A percentile compares a stretch with the other conserved stretches of the same genome.
phyloP scores from a whole-genome alignment of 495 filamentous ascomycete species.

The Pseudoneurospora amorphoporcata region DNA sequence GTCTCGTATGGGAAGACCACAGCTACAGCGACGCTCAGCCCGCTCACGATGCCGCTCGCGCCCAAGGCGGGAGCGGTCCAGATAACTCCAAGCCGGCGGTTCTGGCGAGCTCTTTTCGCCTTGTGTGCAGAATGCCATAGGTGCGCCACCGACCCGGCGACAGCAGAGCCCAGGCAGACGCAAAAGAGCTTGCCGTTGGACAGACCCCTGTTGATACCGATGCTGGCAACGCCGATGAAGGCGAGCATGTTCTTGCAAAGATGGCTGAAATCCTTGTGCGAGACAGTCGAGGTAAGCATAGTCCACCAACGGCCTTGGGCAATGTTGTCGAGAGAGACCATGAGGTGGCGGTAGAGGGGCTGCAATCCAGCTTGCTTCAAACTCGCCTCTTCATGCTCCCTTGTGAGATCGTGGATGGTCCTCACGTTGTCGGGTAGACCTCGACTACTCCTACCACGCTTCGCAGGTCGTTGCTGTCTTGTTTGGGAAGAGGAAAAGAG shows the following conservation, averaged over 20 bases:
- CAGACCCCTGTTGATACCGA: neutral
- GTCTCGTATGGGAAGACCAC: neutral
- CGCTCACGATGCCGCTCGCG: neutral
- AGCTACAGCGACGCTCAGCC: neutral
- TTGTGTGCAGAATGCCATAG: neutral
- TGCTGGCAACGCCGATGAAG: neutral
- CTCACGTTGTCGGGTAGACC: neutral
- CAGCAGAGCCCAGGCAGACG: neutral
- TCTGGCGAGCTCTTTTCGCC: neutral
- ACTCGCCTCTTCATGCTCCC: neutral
- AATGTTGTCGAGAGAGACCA: neutral
- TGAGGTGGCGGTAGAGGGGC: neutral
- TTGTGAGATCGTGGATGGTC: neutral
- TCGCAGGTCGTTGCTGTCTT: neutral
- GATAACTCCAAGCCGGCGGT: neutral
- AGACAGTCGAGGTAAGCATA: neutral
- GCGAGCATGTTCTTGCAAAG: neutral
- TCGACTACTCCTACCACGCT: neutral
- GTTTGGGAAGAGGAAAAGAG: neutral
- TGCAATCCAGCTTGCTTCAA: neutral
- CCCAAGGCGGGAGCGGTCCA: neutral
- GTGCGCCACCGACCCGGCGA: neutral
- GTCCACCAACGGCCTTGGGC: neutral
- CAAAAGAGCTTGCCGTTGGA: neutral
- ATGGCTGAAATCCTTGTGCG: neutral